Conservation (phyloP, 352 stramenopile species). For the Phytophthora ohioensis region DNA sequence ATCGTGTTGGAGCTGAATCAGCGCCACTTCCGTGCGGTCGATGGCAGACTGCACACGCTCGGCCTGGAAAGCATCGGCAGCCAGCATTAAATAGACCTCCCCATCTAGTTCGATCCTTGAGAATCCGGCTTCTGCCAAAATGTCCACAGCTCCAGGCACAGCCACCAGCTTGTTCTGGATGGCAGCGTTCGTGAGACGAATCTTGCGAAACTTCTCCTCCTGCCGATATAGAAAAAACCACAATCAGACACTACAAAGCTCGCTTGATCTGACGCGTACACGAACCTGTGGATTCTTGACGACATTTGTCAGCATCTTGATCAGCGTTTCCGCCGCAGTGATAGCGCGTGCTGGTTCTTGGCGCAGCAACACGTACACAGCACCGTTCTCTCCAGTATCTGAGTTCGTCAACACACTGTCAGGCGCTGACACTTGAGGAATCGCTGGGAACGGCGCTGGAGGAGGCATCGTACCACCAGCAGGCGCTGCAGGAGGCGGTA, state of each 20-base stretch:
- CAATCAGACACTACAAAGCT: background rate
- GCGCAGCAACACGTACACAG: conserved; percentile 71
- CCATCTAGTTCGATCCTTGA: conserved; percentile 46
- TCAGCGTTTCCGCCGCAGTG: conserved; percentile 63
- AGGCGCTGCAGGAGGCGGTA: conserved; percentile 3
- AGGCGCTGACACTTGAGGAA: conserved; percentile 16
- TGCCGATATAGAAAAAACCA: conserved; percentile 19
- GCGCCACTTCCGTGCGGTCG: conserved; percentile 69
- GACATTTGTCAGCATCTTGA: conserved; percentile 80
- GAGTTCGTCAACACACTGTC: background rate
- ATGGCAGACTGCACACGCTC: conserved; percentile 65
- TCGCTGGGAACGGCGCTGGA: conserved; percentile 30
- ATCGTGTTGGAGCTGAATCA: conserved; percentile 76
- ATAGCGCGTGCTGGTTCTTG: conserved; percentile 63
- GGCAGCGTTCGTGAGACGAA: conserved; percentile 63
- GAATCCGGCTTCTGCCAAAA: conserved; percentile 72
- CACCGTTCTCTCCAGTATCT: conserved; percentile 37
- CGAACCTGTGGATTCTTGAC: conserved; percentile 65
- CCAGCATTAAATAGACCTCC: conserved; percentile 69
- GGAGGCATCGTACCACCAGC: conserved; percentile 15
- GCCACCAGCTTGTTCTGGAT: conserved; percentile 76
- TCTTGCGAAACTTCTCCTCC: conserved; percentile 80
- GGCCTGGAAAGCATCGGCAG: conserved; percentile 40
- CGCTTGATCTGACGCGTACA: background rate
- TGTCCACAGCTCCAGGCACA: conserved; percentile 61